phyloP scores from a whole-genome alignment of 495 filamentous ascomycete genomes.

The Hypomontagnella submonticulosa region DNA sequence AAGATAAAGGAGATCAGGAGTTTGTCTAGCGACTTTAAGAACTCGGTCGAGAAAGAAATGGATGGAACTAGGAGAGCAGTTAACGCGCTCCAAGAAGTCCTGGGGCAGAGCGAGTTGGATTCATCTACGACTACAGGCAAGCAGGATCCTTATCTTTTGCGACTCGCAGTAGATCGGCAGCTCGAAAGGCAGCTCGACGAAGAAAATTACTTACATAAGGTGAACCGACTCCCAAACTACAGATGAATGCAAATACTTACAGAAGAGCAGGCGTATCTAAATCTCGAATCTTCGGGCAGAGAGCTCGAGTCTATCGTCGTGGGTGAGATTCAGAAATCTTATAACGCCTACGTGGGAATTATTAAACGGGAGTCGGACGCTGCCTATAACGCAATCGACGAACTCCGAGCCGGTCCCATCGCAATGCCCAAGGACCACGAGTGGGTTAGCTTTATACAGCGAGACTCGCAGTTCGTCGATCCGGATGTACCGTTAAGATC shows the following conservation, averaged over 20 bases:
- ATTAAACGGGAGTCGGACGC: constrained; percentile 89
- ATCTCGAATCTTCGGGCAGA: constrained; percentile 91
- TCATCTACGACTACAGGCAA: constrained; percentile 79
- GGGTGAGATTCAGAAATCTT: constrained; percentile 95
- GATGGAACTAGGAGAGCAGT: constrained; percentile 76
- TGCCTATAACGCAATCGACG: constrained; percentile 79
- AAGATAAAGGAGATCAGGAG: constrained; percentile 99
- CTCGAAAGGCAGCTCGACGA: constrained; percentile 93
- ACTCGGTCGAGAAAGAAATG: constrained; percentile 83
- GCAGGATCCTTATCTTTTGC: constrained; percentile 89
- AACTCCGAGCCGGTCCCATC: constrained; percentile 84
- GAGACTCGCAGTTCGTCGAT: constrained; percentile 88
- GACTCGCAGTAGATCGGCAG: constrained; percentile 84
- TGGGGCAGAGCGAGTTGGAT: constrained; percentile 81
- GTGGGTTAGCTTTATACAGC: constrained; percentile 85
- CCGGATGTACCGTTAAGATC: constrained; percentile 81
- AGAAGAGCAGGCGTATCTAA: constrained; percentile 80
- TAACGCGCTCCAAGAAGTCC: constrained; percentile 79
- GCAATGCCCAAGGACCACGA: constrained; percentile 91
- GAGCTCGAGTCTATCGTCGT: constrained; percentile 96
- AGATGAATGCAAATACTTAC: constrained; percentile 39
- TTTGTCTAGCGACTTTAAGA: constrained; percentile 93
- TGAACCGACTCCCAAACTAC: constrained; percentile 53
- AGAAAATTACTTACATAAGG: constrained; percentile 95
- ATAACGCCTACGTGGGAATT: constrained; percentile 90